Conservation (phyloP, 2,329 filamentous ascomycete genomes). For the Corniculantispora saksenae region DNA sequence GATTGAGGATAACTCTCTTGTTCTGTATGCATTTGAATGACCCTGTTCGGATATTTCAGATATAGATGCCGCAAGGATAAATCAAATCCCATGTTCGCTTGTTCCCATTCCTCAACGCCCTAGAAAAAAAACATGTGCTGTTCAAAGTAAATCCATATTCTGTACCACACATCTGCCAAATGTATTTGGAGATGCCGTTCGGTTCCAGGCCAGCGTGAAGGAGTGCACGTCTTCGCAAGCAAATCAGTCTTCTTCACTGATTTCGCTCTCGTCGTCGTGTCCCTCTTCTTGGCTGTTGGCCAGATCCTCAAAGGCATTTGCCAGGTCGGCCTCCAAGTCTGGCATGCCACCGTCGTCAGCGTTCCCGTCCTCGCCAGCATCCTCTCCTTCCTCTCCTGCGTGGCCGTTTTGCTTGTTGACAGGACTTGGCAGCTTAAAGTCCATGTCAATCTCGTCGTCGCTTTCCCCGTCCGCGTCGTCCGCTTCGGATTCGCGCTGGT, state of each 20-base stretch:
- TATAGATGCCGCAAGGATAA: background rate
- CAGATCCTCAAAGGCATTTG: slow-evolving; percentile 53
- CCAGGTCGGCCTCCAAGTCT: slow-evolving; percentile 42
- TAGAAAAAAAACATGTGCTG: background rate
- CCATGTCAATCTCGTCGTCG: slow-evolving; percentile 49
- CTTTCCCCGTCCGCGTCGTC: slow-evolving; percentile 50
- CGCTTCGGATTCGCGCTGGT: slow-evolving; percentile 47
- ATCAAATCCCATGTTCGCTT: background rate
- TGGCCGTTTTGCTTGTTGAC: slow-evolving; percentile 38
- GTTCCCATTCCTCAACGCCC: background rate
- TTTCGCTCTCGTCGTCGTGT: slow-evolving; percentile 62
- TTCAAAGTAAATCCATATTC: background rate
- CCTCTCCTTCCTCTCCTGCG: slow-evolving; percentile 36
- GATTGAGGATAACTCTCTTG: background rate
- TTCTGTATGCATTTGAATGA: background rate
- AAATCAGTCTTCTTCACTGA: slow-evolving; percentile 64
- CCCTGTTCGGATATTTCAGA: too few species aligned
- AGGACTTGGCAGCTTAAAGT: slow-evolving; percentile 56
- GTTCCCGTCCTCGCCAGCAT: slow-evolving; percentile 24
- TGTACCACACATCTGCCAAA: background rate
- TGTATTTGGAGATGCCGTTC: background rate
- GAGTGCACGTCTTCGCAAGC: background rate
- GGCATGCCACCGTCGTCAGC: slow-evolving; percentile 33
- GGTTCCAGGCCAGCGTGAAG: background rate
- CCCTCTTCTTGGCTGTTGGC: slow-evolving; percentile 55